phyloP scores from a whole-genome alignment of 495 filamentous ascomycete genomes.

The Recurvomyces mirabilis region DNA sequence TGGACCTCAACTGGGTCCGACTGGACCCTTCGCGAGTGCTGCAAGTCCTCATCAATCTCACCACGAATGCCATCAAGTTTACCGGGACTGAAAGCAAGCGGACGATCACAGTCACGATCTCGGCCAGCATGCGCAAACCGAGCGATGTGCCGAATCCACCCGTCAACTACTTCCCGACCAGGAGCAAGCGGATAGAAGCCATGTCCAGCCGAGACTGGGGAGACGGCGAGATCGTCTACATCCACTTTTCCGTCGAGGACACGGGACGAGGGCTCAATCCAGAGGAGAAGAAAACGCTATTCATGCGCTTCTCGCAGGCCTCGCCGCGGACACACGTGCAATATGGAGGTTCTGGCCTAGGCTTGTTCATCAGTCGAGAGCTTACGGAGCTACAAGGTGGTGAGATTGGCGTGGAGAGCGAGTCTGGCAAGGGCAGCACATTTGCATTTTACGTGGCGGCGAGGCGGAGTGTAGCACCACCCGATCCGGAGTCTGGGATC shows the following conservation, averaged over 20 bases:
- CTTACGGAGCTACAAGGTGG: constrained; percentile 74
- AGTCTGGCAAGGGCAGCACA: constrained; percentile 61
- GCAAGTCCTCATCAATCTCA: constrained; percentile 51
- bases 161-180: constrained; percentile 30
- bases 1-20: constrained; percentile 53
- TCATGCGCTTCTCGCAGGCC: constrained; percentile 72
- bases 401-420: constrained; percentile 67
- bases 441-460: constrained; percentile 77
- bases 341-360: constrained; percentile 75
- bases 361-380: constrained; percentile 68
- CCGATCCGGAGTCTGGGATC: constrained; percentile 13
- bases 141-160: constrained; percentile 33
- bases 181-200: constrained; percentile 33
- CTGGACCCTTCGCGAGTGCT: constrained; percentile 60
- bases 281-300: constrained; percentile 62
- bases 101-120: constrained; percentile 58
- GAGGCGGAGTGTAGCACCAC: constrained; percentile 33
- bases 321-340: constrained; percentile 66
- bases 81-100: constrained; percentile 41
- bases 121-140: constrained; percentile 48
- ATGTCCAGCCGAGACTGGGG: constrained; percentile 55
- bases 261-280: constrained; percentile 66
- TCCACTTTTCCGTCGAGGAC: constrained; percentile 66
- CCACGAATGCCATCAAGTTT: constrained; percentile 39
- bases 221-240: constrained; percentile 51